A percentile compares a stretch with the other conserved stretches of the same genome.
These are phyloP conservation scores for Rhynchospora pubera DNA, from an alignment of 176 grass and related monocot species.

Conservation along the genomic window DNA sequence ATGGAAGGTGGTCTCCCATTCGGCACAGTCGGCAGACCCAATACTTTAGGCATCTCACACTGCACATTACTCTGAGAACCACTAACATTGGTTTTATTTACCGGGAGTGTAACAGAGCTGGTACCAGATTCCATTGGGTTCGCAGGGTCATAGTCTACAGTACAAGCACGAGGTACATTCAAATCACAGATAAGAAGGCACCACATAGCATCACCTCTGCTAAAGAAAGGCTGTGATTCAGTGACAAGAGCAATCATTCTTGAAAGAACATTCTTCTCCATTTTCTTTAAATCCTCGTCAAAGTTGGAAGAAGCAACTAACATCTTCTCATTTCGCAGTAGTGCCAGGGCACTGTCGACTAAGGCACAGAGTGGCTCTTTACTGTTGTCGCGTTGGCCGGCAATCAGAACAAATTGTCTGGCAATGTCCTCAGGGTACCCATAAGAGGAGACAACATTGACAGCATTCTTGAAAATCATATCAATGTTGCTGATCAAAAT, in stretches of 20 bases:
- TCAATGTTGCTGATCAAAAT: constrained; percentile 80
- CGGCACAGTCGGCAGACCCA: constrained; percentile 28
- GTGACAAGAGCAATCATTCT: constrained; percentile 58
- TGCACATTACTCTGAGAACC: constrained; percentile 25
- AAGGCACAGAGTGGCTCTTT: constrained; percentile 59
- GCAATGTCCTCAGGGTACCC: constrained; percentile 65
- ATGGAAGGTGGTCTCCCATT: constrained; percentile 39
- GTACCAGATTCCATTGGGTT: constrained; percentile 46
- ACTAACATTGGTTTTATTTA: constrained; percentile 36
- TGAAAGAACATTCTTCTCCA: constrained; percentile 50
- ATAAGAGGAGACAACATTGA: constrained; percentile 51
- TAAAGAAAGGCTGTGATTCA: constrained; percentile 73
- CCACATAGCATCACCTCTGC: constrained; percentile 77
- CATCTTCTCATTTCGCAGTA: constrained; percentile 59
- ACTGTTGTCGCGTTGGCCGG: constrained; percentile 43
- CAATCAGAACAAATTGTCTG: constrained; percentile 40
- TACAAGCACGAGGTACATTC: constrained; percentile 63
- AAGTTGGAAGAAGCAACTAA: constrained; percentile 40
- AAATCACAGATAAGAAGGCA: constrained; percentile 83
- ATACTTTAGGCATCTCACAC: constrained; percentile 34
- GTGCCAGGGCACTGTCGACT: constrained; percentile 40
- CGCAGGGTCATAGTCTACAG: constrained; percentile 37
- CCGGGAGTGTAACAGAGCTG: constrained; percentile 35
- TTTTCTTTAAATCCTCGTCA: constrained; percentile 54
- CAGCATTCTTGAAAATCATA: constrained; percentile 53